Base-by-base conservation (phyloP, 1,139 yeast species). In the Geotrichum cucujoidarum region DNA sequence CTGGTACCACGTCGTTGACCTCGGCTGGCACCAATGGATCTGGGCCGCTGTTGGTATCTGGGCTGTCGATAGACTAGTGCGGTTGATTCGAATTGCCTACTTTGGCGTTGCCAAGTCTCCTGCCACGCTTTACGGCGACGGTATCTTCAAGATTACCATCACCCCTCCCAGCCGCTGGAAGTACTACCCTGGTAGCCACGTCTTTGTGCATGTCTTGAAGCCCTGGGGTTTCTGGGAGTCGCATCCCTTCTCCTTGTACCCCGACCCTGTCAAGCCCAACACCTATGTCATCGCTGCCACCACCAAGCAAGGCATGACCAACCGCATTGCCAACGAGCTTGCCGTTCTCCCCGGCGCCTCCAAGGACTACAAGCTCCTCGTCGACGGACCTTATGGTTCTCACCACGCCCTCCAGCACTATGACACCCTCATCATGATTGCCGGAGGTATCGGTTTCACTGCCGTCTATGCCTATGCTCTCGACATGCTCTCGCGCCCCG, bases 361-460 rank as follows among this genome's bases (percentile, higher is more conserved):
- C 16, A 32, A 39, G 7, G 40, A 33, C n/a, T 41, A 68, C 16
- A 64, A 62, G 43, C 72, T 76, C 1, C 60, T 71, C 21, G 57
- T 78, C 13, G 83, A 79, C 54, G 84, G 84, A 0, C 82, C 83
- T 0, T 79, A 79, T 57, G 79, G 83, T 59, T 63, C 66, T 57
- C 55, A 67, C 55, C 57, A 76, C 53, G 72, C 83, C 63, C 47
- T 77, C 48, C 69, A 70, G 47, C 72, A 73, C 49, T 80, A 74
- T 58, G 77, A 78, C 48, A 74, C 73, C 39, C 62, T 71, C 10
- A 61, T 80, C 13, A 68, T 80, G 44, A 53, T 81, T 43, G 76
- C 79, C 2, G 81, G 85, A 55, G 87, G 88, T 49, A 81, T 80
- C 55, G 90, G 90, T 60, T 69, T 83, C 48, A 81, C 90, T 1